Evolutionary conservation across 345 rosid species (phyloP), one percentile per base, ranked within the genome.

Genomic region (Turritis glabra): DNA sequence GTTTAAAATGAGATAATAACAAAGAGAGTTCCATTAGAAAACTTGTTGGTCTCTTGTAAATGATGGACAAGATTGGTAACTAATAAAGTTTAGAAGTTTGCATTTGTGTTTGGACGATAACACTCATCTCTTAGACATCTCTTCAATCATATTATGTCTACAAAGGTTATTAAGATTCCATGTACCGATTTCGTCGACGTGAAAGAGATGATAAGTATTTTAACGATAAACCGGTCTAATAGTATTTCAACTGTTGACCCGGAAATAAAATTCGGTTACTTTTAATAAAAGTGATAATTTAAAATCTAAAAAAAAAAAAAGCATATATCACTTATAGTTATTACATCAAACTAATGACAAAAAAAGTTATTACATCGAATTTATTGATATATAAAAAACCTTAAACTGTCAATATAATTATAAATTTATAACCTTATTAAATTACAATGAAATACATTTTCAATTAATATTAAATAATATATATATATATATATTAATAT

Each of bases 61-160:
- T 62, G 80, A 76, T 76, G 40, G 80, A 77, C 46, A 70, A 77
- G 80, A 70, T 70, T 77, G 80, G 61, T 63, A 77, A 77, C 76
- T 63, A 77, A 70, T 46, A 75, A 77, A 77, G 71, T 58, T 76
- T 76, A 69, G 58, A 76, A 27, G 71, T 35, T 55, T 70, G 80
- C 53, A 26, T 76, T 46, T 71, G 47, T 77, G 72, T 77, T 77
- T 77, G 66, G 67, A 70, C 67, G 52, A 33, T 64, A 70, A 77
- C 60, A 64, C 76, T 63, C 60, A 55, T 69, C 26, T 76, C 75
- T 69, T 55, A 63, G 1, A 76, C 71, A 77, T 77, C 80, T 70
- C 46, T 62, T 77, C 80, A 77, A 3, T 77, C 76, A 69, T 29
- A n/a, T 44, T 44, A 70, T 70, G 76, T 77, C 70, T 57, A 48